phyloP scores from a whole-genome alignment of 2,329 filamentous ascomycete species.

The Exophiala lecanii-corni region DNA sequence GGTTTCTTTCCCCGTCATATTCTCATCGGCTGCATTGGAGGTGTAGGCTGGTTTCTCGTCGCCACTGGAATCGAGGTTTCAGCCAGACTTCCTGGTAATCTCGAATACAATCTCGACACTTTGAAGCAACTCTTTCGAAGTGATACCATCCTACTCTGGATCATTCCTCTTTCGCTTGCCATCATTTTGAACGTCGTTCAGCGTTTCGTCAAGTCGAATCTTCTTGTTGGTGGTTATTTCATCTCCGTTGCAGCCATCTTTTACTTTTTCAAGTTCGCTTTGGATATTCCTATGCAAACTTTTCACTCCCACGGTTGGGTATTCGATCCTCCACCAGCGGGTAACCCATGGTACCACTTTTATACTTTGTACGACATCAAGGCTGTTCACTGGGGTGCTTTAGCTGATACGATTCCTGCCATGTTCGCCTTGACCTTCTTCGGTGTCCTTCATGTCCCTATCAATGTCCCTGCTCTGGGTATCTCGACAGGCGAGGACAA shows the following conservation, averaged over 20 bases:
- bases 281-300: slow-evolving; percentile 60
- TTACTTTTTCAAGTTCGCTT: slow-evolving; percentile 43
- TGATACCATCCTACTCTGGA: slow-evolving; percentile 78
- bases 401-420: slow-evolving; percentile 79
- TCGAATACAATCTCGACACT: slow-evolving; percentile 75
- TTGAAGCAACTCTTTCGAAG: slow-evolving; percentile 66
- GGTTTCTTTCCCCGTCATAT: slow-evolving; percentile 97
- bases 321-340: slow-evolving; percentile 77
- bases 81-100: slow-evolving; percentile 76
- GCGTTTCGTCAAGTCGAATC: slow-evolving; percentile 71
- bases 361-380: slow-evolving; percentile 89
- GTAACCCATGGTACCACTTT: slow-evolving; percentile 94
- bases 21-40: slow-evolving; percentile 92
- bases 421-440: slow-evolving; percentile 98
- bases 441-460: slow-evolving; percentile 91
- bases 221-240: slow-evolving; percentile 83
- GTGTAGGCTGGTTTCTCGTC: slow-evolving; percentile 91
- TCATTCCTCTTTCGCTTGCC: slow-evolving; percentile 70
- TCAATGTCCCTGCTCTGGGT: slow-evolving; percentile 91
- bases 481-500: slow-evolving; percentile 90
- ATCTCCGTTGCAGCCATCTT: slow-evolving; percentile 66
- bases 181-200: slow-evolving; percentile 72
- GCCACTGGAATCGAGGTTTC: slow-evolving; percentile 92
- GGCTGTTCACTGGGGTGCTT: slow-evolving; percentile 74
- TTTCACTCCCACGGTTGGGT: slow-evolving; percentile 80